Conservation (phyloP, 2,329 filamentous ascomycete species). For the Grosmannia serpens region DNA sequence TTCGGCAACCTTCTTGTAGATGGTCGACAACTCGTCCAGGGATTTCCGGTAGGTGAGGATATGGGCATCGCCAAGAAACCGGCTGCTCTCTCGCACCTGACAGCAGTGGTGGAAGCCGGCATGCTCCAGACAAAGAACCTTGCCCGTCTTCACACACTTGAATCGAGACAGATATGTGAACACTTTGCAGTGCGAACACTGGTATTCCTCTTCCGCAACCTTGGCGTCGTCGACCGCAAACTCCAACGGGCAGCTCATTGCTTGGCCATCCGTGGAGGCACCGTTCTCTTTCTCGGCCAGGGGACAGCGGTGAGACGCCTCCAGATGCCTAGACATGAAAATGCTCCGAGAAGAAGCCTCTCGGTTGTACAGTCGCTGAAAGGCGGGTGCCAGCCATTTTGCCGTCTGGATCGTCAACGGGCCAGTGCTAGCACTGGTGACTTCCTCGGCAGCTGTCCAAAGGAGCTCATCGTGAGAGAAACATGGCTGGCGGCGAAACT, state of each 20-base stretch:
- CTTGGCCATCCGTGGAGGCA: not conserved
- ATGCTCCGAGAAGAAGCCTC: conserved; percentile 57
- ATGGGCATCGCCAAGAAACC: conserved; percentile 61
- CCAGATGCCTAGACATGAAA: conserved; percentile 50
- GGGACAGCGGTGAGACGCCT: conserved; percentile 39
- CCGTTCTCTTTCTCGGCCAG: conserved; percentile 33
- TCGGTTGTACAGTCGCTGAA: conserved; percentile 65
- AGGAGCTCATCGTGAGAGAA: conserved; percentile 96
- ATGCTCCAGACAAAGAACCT: conserved; percentile 72
- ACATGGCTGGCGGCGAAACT: conserved; percentile 83
- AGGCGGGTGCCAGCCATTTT: conserved; percentile 85
- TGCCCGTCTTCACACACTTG: conserved; percentile 70
- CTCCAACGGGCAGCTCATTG: conserved; percentile 38
- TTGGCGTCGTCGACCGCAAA: conserved; percentile 61
- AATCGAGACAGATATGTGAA: conserved; percentile 88
- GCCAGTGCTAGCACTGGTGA: conserved; percentile 38
- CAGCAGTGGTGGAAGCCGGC: conserved; percentile 76
- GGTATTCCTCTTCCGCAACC: conserved; percentile 82
- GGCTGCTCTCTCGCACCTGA: conserved; percentile 51
- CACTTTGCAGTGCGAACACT: conserved; percentile 83
- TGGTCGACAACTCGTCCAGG: conserved; percentile 53
- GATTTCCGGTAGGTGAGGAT: conserved; percentile 66
- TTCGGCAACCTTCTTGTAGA: conserved; percentile 68
- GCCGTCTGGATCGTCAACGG: conserved; percentile 70
- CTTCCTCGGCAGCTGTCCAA: conserved; percentile 75